Conservation (phyloP, 2,329 filamentous ascomycete species). For the Sclerotinia borealis region DNA sequence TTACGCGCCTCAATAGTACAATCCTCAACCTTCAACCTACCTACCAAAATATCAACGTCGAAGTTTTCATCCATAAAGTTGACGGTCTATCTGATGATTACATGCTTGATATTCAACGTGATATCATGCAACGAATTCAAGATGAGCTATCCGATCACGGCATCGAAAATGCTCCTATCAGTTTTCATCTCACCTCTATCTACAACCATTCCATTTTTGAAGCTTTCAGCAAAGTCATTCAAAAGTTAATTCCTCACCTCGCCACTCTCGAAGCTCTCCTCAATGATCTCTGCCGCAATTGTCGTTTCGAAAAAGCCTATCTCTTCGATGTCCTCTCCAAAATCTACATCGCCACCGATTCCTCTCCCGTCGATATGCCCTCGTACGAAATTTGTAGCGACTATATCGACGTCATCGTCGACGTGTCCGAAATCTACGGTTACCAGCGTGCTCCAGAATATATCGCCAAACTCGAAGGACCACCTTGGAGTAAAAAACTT, state of each 20-base stretch:
- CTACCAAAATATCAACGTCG: conserved; percentile 92
- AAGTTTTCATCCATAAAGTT: conserved; percentile 98
- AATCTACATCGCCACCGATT: conserved; percentile 97
- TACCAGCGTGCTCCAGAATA: conserved; percentile 57
- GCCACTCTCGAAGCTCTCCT: conserved; percentile 90
- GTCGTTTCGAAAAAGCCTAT: conserved; percentile 95
- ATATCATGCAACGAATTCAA: conserved; percentile 93
- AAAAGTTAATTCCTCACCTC: conserved; percentile 91
- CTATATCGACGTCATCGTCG: conserved; percentile 97
- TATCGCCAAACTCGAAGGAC: conserved; percentile 50
- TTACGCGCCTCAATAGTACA: conserved; percentile 78
- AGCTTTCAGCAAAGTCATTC: conserved; percentile 96
- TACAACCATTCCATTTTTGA: conserved; percentile 99
- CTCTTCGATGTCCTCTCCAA: conserved; percentile 97
- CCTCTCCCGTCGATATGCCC: conserved; percentile 84
- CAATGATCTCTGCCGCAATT: conserved; percentile 88
- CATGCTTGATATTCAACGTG: conserved; percentile 90
- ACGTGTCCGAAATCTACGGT: conserved; percentile 92
- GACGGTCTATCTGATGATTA: conserved; percentile 97
- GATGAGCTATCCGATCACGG: conserved; percentile 92
- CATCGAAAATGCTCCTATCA: conserved; percentile 88
- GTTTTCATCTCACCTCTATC: conserved; percentile 94
- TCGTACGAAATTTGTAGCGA: conserved; percentile 98
- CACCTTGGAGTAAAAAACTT: conserved; percentile 54
- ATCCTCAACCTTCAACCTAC: conserved; percentile 83